Conservation (phyloP, 225 moss, liverwort and hornwort species). For the Rhytidiadelphus loreus region DNA sequence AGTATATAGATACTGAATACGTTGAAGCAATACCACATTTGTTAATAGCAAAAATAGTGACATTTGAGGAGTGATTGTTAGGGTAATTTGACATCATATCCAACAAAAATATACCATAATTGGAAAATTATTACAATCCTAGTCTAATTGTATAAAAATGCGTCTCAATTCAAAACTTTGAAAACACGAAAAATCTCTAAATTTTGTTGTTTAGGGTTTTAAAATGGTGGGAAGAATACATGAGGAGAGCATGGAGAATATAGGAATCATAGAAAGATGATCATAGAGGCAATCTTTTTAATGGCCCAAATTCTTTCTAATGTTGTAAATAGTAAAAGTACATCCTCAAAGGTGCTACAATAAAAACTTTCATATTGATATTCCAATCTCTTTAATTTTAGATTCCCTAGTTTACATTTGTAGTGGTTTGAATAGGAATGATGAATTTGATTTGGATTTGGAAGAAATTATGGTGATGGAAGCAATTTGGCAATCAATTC, state of each 20-base stretch:
- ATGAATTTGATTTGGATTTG: not conserved
- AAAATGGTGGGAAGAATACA: not conserved
- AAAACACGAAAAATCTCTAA: not conserved
- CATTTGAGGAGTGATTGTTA: not conserved
- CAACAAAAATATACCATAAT: not conserved
- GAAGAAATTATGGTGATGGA: not conserved
- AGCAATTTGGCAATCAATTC: not conserved
- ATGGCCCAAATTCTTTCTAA: not conserved
- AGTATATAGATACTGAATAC: rapidly evolving
- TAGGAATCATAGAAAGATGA: not conserved
- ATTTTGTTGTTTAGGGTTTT: not conserved
- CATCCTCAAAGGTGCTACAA: not conserved
- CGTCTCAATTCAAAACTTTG: not conserved
- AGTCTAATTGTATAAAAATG: not conserved
- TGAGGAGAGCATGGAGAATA: not conserved
- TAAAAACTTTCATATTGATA: not conserved
- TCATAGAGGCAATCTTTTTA: not conserved
- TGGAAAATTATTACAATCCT: not conserved
- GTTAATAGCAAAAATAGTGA: not conserved
- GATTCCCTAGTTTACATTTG: not conserved
- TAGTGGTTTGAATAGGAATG: not conserved
- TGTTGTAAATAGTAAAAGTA: not conserved
- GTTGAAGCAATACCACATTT: not conserved
- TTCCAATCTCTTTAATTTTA: not conserved
- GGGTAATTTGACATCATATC: not conserved